Evolutionary conservation across 352 stramenopile genomes (phyloP).

Genomic region (Phytophthora gonapodyides): DNA sequence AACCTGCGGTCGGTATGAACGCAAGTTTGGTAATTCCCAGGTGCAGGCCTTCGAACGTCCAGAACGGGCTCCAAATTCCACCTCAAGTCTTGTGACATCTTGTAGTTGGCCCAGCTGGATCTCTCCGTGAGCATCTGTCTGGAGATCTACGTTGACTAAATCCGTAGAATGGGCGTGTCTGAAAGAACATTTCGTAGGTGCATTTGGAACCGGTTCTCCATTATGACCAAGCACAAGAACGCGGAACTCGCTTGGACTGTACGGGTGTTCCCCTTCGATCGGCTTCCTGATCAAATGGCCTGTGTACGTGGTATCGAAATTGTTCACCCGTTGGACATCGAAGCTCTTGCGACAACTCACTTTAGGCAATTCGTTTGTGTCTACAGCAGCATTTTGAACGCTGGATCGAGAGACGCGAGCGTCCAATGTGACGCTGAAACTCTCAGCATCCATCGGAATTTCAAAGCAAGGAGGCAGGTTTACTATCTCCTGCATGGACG

Average conservation of each 20-base stretch:
- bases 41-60: slow-evolving; percentile 19
- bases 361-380: slow-evolving; percentile 27
- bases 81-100: slow-evolving; percentile 24
- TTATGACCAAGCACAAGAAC: slow-evolving; percentile 57
- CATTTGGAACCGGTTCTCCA: slow-evolving; percentile 44
- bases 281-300: slow-evolving; percentile 43
- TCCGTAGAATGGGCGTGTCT: slow-evolving; percentile 36
- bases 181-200: slow-evolving; percentile 26
- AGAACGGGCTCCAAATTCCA: slow-evolving; percentile 14
- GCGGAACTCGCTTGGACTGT: slow-evolving; percentile 33
- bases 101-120: slow-evolving; percentile 45
- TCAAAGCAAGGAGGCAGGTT: slow-evolving; percentile 31
- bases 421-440: slow-evolving; percentile 29
- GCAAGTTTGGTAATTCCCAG: slow-evolving; percentile 56
- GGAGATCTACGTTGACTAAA: slow-evolving; percentile 23
- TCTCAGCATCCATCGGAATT: slow-evolving; percentile 41
- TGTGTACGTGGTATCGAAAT: slow-evolving; percentile 39
- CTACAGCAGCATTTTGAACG: not conserved
- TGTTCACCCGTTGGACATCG: slow-evolving; percentile 42
- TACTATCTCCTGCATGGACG: slow-evolving; percentile 29
- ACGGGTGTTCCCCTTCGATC: slow-evolving; percentile 16
- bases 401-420: slow-evolving; percentile 20
- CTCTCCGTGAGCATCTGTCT: slow-evolving; percentile 41
- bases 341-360: slow-evolving; percentile 40
- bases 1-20: slow-evolving; percentile 35